These are phyloP conservation scores for Aspergillus puulaauensis DNA, from an alignment of 2,329 filamentous ascomycete species.

Conservation along the genomic window DNA sequence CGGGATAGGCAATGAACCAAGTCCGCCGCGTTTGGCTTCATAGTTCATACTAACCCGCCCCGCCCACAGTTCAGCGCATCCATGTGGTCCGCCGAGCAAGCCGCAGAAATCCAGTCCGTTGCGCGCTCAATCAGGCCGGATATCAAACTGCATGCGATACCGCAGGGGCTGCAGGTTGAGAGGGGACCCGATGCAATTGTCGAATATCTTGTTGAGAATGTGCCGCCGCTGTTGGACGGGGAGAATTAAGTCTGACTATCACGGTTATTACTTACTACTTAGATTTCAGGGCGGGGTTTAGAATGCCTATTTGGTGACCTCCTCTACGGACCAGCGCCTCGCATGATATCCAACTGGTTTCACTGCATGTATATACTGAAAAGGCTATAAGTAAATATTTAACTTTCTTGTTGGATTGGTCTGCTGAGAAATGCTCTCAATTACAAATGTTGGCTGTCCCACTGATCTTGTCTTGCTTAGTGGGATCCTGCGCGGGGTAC, in stretches of 20 bases:
- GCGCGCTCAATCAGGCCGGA: conserved; percentile 37
- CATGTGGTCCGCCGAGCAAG: conserved; percentile 53
- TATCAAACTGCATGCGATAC: conserved; percentile 45
- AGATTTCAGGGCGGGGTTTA: not conserved
- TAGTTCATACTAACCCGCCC: no score
- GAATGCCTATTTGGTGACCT: not conserved
- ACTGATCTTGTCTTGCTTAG: not conserved
- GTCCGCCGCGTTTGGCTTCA: no score
- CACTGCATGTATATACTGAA: not conserved
- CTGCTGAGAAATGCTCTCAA: no score
- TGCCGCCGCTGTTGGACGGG: conserved; percentile 38
- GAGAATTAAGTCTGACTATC: not conserved
- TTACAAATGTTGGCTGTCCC: not conserved
- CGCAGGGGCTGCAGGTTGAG: conserved; percentile 43
- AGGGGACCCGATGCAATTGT: conserved; percentile 44
- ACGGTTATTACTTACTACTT: not conserved
- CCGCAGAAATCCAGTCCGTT: conserved; percentile 37
- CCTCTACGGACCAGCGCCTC: no score
- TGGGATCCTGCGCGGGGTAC: no score
- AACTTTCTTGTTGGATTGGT: no score
- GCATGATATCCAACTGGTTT: not conserved
- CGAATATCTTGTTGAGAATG: conserved; percentile 42
- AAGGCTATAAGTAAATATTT: no score
- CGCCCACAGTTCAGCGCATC: conserved; percentile 58
- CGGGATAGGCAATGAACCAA: no score